These are phyloP conservation scores for Podospora tetraspora DNA, from an alignment of 495 filamentous ascomycete species.

Conservation along the genomic window DNA sequence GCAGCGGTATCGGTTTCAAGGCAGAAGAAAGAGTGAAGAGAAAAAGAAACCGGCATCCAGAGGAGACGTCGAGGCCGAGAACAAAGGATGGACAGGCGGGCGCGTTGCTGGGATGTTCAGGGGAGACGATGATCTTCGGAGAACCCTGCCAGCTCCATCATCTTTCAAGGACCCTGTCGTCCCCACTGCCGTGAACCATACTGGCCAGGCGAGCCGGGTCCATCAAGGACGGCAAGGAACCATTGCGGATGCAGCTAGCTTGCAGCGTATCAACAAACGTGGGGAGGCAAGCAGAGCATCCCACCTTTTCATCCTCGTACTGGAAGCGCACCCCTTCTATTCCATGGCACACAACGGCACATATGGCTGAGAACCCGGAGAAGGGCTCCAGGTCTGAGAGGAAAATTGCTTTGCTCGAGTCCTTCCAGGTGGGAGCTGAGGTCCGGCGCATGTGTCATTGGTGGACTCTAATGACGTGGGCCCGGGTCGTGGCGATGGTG, in stretches of 20 bases:
- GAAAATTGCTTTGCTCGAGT: not conserved
- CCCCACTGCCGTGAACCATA: not conserved
- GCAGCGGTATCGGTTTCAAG: not conserved
- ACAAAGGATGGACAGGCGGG: not conserved
- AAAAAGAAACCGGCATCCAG: not conserved
- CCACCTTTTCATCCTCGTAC: not conserved
- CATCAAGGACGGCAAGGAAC: not conserved
- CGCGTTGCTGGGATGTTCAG: not conserved
- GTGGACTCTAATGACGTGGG: not conserved
- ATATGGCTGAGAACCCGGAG: not conserved
- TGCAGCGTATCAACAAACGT: not conserved
- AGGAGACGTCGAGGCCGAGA: not conserved
- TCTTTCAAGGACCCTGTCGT: not conserved
- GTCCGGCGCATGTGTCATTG: not conserved
- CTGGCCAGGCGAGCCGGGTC: not conserved
- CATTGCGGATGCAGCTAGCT: not conserved
- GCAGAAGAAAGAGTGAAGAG: not conserved
- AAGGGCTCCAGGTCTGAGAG: not conserved
- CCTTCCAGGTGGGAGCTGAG: not conserved
- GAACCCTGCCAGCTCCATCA: not conserved
- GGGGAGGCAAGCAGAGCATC: not conserved
- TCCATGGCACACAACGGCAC: not conserved
- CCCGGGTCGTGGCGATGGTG: not conserved
- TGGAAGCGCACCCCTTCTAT: not conserved
- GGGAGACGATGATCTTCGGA: not conserved